These are phyloP conservation scores for Podaxis sp. DNA, from an alignment of 768 basidiomycete genomes.

Conservation along the genomic window DNA sequence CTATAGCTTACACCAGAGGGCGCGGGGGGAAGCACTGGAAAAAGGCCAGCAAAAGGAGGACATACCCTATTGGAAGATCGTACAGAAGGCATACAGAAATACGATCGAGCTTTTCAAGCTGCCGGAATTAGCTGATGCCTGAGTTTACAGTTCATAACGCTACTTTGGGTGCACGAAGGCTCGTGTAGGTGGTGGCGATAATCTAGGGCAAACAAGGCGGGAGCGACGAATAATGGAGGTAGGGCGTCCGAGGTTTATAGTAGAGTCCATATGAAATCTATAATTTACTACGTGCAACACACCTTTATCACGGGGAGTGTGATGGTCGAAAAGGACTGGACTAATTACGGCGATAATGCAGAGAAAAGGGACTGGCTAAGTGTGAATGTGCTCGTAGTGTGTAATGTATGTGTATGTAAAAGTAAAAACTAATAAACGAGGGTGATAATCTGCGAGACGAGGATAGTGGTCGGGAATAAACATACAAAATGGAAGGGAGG, in stretches of 20 bases:
- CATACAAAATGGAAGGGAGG: constrained; percentile 4
- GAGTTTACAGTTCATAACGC: not conserved
- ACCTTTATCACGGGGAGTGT: not conserved
- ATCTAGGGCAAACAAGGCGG: not conserved
- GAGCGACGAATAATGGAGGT: not conserved
- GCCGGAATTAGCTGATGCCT: constrained; percentile 4
- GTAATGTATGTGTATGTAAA: not conserved
- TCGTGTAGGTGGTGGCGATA: not conserved
- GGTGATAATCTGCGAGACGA: not conserved
- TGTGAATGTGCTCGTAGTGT: not conserved
- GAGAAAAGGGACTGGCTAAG: not conserved
- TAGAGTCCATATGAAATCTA: too few species aligned
- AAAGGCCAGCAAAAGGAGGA: constrained; percentile 2
- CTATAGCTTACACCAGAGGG: constrained; percentile 39
- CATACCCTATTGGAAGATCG: constrained; percentile 9
- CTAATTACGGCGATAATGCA: not conserved
- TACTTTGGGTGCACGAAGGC: not conserved
- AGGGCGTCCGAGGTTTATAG: not conserved
- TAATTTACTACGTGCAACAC: too few species aligned
- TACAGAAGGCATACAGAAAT: constrained; percentile 9
- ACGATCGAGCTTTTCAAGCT: constrained; percentile 5
- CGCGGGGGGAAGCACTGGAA: constrained; percentile 12
- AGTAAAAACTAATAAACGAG: not conserved
- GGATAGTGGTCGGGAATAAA: constrained; percentile 6
- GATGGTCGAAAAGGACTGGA: not conserved